Base-by-base conservation (phyloP, 2,329 filamentous ascomycete species). In the Neophaeococcomyces aloes region DNA sequence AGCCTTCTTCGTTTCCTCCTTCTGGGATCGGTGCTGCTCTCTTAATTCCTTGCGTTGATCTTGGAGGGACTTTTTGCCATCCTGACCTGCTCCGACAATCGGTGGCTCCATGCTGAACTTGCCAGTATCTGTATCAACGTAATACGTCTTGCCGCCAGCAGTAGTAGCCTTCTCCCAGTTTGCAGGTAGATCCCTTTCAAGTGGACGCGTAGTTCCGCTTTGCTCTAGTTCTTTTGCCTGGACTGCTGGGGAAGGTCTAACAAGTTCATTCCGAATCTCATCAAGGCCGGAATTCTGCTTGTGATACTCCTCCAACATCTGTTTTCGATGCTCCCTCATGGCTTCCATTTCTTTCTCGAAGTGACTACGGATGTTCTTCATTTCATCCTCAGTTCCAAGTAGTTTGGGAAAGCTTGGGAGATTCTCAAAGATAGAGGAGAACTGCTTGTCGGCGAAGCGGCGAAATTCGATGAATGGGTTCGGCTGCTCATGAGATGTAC, bases 381-480 rank as follows among this genome's bases (percentile, higher is more conserved):
- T 49, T 4, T 47, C 52, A 21, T 33, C 52, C 44, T 42, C 34
- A 15, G 47, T 25, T 8, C 49, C 48, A 19, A 52, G 47, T 13
- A 53, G 27, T 15, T 45, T 65, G 61, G 14, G 70, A 61, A 32
- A 71, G 17, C 31, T 32, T 21, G 37, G 37, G 14, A 42, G 27
- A 15, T 31, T 34, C 65, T 71, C 70, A 44, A 78, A 59, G 40
- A 79, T 59, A 13, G 69, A 70, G 7, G 67, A 69, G 52, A 78
- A 67, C 45, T 75, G 72, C 36, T 72, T 69, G 53, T 80, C 76
- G 44, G 75, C 72, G 57, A 74, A 77, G 49, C 71, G 72, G 52
- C 76, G 76, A 61, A 79, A 78, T 23, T 69, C 65, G 44, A 76
- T 68, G 59, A 79, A 78, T 1, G 75, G 74, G 47, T 77, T 77